These are phyloP conservation scores for Tolypocladium tundrense DNA, from an alignment of 2,329 filamentous ascomycete species.

Conservation along the genomic window DNA sequence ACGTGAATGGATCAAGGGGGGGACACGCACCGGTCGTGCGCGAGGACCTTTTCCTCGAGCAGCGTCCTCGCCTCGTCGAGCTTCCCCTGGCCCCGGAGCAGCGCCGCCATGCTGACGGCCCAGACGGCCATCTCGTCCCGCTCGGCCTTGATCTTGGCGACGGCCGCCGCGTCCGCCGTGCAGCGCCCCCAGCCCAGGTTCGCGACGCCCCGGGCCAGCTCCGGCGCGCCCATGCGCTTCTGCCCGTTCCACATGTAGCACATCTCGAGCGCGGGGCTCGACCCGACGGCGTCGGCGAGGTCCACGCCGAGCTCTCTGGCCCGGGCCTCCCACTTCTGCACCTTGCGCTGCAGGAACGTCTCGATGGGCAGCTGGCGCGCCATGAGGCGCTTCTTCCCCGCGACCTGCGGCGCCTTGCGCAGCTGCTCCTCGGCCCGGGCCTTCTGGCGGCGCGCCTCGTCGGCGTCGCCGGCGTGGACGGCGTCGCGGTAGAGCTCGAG, in stretches of 20 bases:
- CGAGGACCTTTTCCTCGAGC: constrained; percentile 54
- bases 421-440: constrained; percentile 59
- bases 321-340: constrained; percentile 78
- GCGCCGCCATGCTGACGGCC: constrained; percentile 54
- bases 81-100: constrained; percentile 53
- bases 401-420: constrained; percentile 58
- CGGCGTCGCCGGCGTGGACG: constrained; percentile 23
- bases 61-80: constrained; percentile 55
- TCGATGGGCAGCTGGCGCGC: constrained; percentile 84
- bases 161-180: constrained; percentile 30
- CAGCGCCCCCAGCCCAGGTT: constrained; percentile 58
- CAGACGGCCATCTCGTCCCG: constrained; percentile 54
- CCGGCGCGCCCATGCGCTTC: constrained; percentile 61
- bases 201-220: constrained; percentile 53
- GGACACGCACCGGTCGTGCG: constrained; percentile 46
- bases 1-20: too few relatives aligned
- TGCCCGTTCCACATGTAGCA: constrained; percentile 87
- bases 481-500: constrained; percentile 70
- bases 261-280: constrained; percentile 81
- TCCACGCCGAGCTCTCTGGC: constrained; percentile 56
- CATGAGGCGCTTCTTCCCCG: constrained; percentile 85
- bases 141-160: constrained; percentile 38
- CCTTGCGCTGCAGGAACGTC: constrained; percentile 70
- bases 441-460: constrained; percentile 46
- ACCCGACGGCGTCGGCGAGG: constrained; percentile 70